Evolutionary conservation across 345 rosid species (phyloP), one percentile per base, ranked within the genome.

Genomic region (Psidium guajava): DNA sequence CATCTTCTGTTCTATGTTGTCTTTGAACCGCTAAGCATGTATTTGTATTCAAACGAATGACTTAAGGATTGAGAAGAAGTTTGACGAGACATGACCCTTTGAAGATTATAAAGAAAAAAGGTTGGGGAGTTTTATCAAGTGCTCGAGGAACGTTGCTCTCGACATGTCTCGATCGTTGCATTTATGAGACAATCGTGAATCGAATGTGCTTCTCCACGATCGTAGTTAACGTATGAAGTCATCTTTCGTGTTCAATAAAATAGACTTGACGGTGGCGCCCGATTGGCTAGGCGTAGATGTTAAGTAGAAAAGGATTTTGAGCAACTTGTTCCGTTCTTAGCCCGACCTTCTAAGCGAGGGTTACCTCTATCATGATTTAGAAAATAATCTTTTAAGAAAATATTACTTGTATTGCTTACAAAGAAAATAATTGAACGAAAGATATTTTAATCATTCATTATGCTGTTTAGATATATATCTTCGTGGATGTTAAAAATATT

Each of bases 101-200:
- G 47, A 69, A 18, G 21, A 69, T 1, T 18, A 2, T 36, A 36
- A 0, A 3, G 4, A 4, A 36, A 0, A 36, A 36, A 69, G 13
- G 42, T 69, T 36, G 2, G 1, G 47, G 80, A 69, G 36, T 11
- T 69, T 69, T 9, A 36, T 8, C 0, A 18, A 11, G 80, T 9
- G 47, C 80, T 69, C 16, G 25, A 69, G 47, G 6, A 36, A 18
- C 6, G 8, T 64, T 16, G 44, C 42, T 28, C 22, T 28, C 22
- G 77, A 69, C 47, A 69, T 6, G 9, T 18, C 77, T 69, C 5
- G 10, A 24, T 69, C 13, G 7, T 20, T 5, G 25, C 80, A 36
- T 1, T 10, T 18, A 44, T 69, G 47, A 10, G 80, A 69, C 47
- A 20, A 9, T 36, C 42, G 5, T 0, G 47, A 0, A 2, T 69